Conservation (phyloP, 345 rosid species). For the Eutrema japonicum region DNA sequence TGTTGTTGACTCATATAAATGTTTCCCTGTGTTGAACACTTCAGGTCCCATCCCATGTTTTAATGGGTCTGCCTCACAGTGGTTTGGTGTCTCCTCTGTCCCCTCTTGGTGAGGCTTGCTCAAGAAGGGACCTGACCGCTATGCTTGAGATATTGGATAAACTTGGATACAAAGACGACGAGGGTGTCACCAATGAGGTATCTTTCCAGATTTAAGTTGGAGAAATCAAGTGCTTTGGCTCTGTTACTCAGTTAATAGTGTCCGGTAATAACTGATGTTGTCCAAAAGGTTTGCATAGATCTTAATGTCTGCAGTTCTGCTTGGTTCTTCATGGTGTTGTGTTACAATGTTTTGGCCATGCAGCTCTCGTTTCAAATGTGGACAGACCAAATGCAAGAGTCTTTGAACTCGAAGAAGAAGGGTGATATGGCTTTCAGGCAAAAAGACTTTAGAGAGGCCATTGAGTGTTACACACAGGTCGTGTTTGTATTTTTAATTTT, state of each 20-base stretch:
- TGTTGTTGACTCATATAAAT: conserved; percentile 24
- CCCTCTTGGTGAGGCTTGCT: conserved; percentile 84
- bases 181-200: conserved; percentile 91
- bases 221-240: conserved; percentile 42
- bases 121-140: conserved; percentile 89
- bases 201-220: conserved; percentile 47
- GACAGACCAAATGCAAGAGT: conserved; percentile 96
- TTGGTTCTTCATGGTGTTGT: conserved; percentile 1
- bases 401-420: conserved; percentile 83
- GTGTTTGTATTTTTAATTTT: neutral
- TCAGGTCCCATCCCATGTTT: conserved; percentile 80
- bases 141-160: conserved; percentile 86
- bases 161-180: conserved; percentile 90
- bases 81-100: conserved; percentile 63
- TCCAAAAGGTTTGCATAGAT: conserved; percentile 42
- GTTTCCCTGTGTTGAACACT: conserved; percentile 56
- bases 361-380: conserved; percentile 95
- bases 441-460: conserved; percentile 74
- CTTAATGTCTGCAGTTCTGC: neutral
- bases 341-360: conserved; percentile 37
- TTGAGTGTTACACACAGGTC: conserved; percentile 83
- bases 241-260: conserved; percentile 56
- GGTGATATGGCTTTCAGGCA: conserved; percentile 87
- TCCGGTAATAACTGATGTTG: conserved; percentile 59
- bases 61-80: conserved; percentile 80